Percentiles rank a stretch among this genome's conserved stretches.
Evolutionary conservation across 169 alveolate species (phyloP).

Genomic region (Eimeria praecox): DNA sequence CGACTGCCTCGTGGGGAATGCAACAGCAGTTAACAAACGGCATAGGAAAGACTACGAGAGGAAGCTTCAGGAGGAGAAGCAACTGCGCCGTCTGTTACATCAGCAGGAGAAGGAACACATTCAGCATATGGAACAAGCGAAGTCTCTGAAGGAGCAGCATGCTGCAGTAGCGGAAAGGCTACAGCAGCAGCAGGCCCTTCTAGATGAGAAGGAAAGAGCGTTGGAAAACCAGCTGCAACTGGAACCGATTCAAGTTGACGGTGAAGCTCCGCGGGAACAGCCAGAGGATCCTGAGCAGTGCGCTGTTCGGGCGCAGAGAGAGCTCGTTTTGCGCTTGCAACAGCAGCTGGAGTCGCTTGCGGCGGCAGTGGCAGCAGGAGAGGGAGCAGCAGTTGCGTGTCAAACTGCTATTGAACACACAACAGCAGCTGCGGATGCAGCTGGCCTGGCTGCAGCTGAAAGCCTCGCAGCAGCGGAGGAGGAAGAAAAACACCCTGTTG

Average conservation of each 20-base stretch:
- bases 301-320: constrained; percentile 74
- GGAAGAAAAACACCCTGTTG: constrained; percentile 63
- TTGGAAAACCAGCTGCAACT: constrained; percentile 55
- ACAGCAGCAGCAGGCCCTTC: constrained; percentile 55
- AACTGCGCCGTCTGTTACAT: constrained; percentile 73
- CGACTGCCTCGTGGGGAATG: constrained; percentile 86
- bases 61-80: constrained; percentile 73
- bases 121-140: constrained; percentile 69
- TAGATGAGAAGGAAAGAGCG: constrained; percentile 47
- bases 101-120: constrained; percentile 63
- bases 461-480: constrained; percentile 77
- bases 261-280: constrained; percentile 23
- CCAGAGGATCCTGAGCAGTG: constrained; percentile 63
- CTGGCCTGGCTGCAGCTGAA: constrained; percentile 69
- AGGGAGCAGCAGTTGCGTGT: constrained; percentile 66
- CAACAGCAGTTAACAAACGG: constrained; percentile 83
- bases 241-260: constrained; percentile 73
- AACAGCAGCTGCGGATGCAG: constrained; percentile 77
- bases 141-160: constrained; percentile 52
- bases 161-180: constrained; percentile 77
- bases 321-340: constrained; percentile 57
- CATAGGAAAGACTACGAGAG: constrained; percentile 69
- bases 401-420: constrained; percentile 73
- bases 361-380: constrained; percentile 76
- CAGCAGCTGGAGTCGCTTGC: constrained; percentile 68